phyloP scores from a whole-genome alignment of 345 rosid species.

The Aurinia saxatilis region DNA sequence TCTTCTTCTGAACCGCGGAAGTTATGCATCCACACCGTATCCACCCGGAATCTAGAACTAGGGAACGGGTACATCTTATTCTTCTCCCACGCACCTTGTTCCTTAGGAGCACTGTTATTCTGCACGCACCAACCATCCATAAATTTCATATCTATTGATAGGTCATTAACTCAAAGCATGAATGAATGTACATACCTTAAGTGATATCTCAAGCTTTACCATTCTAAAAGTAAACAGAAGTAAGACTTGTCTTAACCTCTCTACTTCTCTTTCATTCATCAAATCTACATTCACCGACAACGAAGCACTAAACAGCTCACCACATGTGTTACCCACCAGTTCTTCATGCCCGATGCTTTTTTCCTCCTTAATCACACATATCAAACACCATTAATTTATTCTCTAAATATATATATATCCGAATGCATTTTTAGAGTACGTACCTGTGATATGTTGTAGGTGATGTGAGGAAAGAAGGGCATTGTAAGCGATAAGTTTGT shows the following conservation, averaged over 20 bases:
- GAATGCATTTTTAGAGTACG: not conserved
- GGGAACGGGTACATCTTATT: not conserved
- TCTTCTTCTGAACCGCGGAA: not conserved
- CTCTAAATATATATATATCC: too few species aligned
- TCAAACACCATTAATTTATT: too few species aligned
- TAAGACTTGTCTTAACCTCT: not conserved
- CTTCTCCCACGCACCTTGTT: not conserved
- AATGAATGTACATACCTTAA: not conserved
- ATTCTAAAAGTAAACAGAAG: not conserved
- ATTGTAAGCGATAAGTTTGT: not conserved
- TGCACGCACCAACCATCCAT: not conserved
- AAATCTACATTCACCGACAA: constrained; percentile 13
- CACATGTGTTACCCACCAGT: not conserved
- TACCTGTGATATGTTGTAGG: not conserved
- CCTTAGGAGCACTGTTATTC: not conserved
- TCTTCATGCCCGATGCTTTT: constrained; percentile 1
- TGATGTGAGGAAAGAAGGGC: not conserved
- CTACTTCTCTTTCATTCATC: not conserved
- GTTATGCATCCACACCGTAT: not conserved
- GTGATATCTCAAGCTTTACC: not conserved
- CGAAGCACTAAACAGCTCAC: constrained; percentile 10
- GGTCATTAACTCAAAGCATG: too few species aligned
- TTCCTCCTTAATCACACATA: constrained; percentile 10
- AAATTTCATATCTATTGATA: too few species aligned
- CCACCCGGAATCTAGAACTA: not conserved